Evolutionary conservation across 2,329 filamentous ascomycete species (phyloP), one percentile per base, ranked within the genome.

Genomic region (Mycosphaerella sp.): DNA sequence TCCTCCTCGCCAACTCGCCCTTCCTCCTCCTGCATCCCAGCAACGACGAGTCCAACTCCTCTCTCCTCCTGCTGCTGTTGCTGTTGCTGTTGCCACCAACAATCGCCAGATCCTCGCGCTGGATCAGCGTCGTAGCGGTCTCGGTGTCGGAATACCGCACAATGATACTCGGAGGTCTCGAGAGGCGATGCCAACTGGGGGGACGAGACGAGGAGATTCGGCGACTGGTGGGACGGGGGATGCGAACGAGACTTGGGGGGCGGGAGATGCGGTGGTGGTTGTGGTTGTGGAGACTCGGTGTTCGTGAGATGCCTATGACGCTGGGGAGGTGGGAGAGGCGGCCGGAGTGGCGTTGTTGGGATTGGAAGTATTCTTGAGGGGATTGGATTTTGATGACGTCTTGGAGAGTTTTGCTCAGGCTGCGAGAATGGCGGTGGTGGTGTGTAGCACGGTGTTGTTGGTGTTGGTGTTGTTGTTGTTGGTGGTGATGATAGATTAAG

Each of bases 361-460:
- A 25, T 37, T 49, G 45, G 39, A 49, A 49, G 39, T 49, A 49
- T 5, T 49, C 37, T 10, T 49, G 45, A 2, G 45, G 45, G 4
- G 45, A 41, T 34, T 49, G 45, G 39, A 49, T 49, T 37, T 49
- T 49, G 45, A 49, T 49, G n/a, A 27, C 36, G 1, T 49, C 39
- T 41, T 49, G 14, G 37, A 49, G 6, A 42, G 39, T 21, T 27
- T 49, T 35, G 30, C 30, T 34, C 6, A 34, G 13, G 13, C 30
- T 49, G 16, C 45, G 45, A 27, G 32, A 36, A 34, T 28, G 45
- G 16, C 28, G 45, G 18, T 30, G 36, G 3, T 18, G 25, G 16
- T 27, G 35, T 30, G 21, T 6, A 25, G 21, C 4, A 25, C 9
- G 36, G 17, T 17, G 16, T 36, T 32, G 36, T 25, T 41, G 16